Conservation (phyloP, 371 early-diverging fungal species). For the Lichtheimia corymbifera region DNA sequence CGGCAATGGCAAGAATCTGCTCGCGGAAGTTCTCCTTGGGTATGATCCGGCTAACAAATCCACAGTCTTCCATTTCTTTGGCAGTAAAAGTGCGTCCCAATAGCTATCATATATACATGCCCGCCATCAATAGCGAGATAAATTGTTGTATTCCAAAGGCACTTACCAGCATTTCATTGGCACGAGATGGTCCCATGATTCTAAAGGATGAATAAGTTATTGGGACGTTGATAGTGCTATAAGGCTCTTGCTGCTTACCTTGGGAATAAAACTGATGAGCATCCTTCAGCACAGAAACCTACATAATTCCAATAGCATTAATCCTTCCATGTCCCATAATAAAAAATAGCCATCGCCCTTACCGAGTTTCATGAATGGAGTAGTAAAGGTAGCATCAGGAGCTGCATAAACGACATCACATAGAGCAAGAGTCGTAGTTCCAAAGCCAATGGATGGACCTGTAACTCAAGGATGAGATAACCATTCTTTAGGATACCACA, state of each 20-base stretch:
- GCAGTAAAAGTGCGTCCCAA: slow-evolving; percentile 58
- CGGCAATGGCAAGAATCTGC: slow-evolving; percentile 50
- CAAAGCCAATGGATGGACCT: slow-evolving; percentile 75
- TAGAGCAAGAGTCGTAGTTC: slow-evolving; percentile 64
- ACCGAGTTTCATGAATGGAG: slow-evolving; percentile 75
- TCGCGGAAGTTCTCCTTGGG: slow-evolving; percentile 57
- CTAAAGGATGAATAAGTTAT: slow-evolving; percentile 19
- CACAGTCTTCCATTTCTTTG: slow-evolving; percentile 51
- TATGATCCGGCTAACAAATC: slow-evolving; percentile 49
- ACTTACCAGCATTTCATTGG: slow-evolving; percentile 66
- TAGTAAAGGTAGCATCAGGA: slow-evolving; percentile 62
- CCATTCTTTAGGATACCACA: not conserved
- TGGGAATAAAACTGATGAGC: slow-evolving; percentile 65
- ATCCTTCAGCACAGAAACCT: slow-evolving; percentile 73
- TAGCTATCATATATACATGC: slow-evolving; percentile 21
- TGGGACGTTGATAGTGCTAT: not conserved
- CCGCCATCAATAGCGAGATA: not conserved
- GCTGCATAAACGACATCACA: slow-evolving; percentile 71
- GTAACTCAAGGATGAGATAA: not conserved
- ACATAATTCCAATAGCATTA: slow-evolving; percentile 22
- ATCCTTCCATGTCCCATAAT: not conserved
- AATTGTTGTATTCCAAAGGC: not conserved
- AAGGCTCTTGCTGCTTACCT: slow-evolving; percentile 25
- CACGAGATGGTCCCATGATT: slow-evolving; percentile 59
- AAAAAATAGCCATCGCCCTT: not conserved